A percentile compares a stretch with the other conserved stretches of the same genome.
phyloP scores from a whole-genome alignment of 306 rosid species.

The Fragaria nilgerrensis region DNA sequence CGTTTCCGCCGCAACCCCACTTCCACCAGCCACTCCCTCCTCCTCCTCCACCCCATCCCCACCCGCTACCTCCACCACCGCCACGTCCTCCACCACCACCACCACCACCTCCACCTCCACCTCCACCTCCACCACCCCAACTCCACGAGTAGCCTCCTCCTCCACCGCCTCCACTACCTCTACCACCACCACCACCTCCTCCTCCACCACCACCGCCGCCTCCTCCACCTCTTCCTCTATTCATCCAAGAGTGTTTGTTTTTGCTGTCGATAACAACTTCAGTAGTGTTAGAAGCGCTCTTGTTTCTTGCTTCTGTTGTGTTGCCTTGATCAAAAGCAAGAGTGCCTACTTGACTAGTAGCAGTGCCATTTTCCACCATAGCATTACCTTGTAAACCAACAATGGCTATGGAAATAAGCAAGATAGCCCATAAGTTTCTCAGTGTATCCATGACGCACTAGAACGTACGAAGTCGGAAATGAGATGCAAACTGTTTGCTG shows the following conservation, averaged over 20 bases:
- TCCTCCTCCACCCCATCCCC: slow-evolving; percentile 61
- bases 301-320: slow-evolving; percentile 20
- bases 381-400: slow-evolving; percentile 33
- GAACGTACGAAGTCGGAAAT: not conserved
- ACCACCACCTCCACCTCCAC: slow-evolving; percentile 30
- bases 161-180: slow-evolving; percentile 64
- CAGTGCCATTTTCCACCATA: slow-evolving; percentile 20
- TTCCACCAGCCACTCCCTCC: slow-evolving; percentile 76
- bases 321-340: slow-evolving; percentile 16
- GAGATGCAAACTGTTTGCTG: not conserved
- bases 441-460: slow-evolving; percentile 23
- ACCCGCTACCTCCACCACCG: slow-evolving; percentile 13
- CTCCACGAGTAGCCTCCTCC: slow-evolving; percentile 17
- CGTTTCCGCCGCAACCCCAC: slow-evolving; percentile 70
- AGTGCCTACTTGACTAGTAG: slow-evolving; percentile 16
- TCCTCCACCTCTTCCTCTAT: not conserved
- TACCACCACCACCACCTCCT: slow-evolving; percentile 52
- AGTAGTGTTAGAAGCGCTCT: slow-evolving; percentile 13
- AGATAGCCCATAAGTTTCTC: slow-evolving; percentile 26
- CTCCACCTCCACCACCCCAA: slow-evolving; percentile 30
- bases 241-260: slow-evolving; percentile 19
- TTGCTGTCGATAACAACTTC: slow-evolving; percentile 37
- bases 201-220: slow-evolving; percentile 56
- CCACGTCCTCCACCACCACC: slow-evolving; percentile 24
- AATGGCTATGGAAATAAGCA: slow-evolving; percentile 30